phyloP scores from a whole-genome alignment of 2,329 filamentous ascomycete genomes.

The Fusarium redolens region DNA sequence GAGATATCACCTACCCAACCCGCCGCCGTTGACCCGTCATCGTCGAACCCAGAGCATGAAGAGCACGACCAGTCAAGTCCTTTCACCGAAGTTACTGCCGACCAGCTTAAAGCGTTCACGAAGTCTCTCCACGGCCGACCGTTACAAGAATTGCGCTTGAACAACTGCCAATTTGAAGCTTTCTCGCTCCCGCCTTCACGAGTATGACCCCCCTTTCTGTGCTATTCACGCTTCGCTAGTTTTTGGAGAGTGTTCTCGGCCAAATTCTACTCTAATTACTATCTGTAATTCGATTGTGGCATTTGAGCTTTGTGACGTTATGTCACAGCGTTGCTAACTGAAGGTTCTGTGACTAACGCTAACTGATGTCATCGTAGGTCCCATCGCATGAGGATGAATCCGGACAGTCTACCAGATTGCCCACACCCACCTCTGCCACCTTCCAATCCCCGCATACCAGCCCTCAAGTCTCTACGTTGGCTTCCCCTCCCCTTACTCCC shows the following conservation, averaged over 20 bases:
- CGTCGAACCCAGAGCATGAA: constrained; percentile 36
- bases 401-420: constrained; percentile 70
- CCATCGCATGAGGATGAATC: constrained; percentile 70
- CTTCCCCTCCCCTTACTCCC: constrained; percentile 90
- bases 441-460: constrained; percentile 75
- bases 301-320: not conserved
- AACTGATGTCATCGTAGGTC: constrained; percentile 57
- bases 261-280: not conserved
- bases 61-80: constrained; percentile 43
- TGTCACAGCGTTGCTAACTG: not conserved
- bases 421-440: constrained; percentile 73
- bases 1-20: constrained; percentile 69
- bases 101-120: constrained; percentile 78
- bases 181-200: constrained; percentile 87
- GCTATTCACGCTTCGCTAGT: constrained; percentile 4
- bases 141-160: constrained; percentile 84
- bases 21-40: constrained; percentile 41
- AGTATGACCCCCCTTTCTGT: constrained; percentile 64
- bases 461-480: constrained; percentile 76
- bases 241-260: not conserved
- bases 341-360: constrained; percentile 41
- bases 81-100: constrained; percentile 60
- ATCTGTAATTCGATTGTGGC: not conserved
- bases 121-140: constrained; percentile 78
- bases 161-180: constrained; percentile 89